Evolutionary conservation across 2,329 filamentous ascomycete genomes (phyloP).

Genomic region (Penicillium thymicola): DNA sequence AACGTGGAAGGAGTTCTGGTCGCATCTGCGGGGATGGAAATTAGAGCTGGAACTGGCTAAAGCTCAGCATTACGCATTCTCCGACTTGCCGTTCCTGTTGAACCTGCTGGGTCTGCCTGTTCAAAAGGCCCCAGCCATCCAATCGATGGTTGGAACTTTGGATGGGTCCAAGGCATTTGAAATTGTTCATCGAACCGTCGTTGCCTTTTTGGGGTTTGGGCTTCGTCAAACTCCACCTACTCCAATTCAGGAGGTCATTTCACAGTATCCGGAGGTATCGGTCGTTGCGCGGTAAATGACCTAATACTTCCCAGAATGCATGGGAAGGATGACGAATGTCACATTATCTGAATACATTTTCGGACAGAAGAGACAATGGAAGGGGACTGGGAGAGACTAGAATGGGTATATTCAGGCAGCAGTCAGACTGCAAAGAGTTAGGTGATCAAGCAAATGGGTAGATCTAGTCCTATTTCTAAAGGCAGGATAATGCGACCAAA

Average conservation of each 20-base stretch:
- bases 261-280: neutral
- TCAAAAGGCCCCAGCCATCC: neutral
- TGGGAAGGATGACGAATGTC: neutral
- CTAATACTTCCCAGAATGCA: neutral
- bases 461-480: too few species aligned
- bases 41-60: conserved; percentile 15
- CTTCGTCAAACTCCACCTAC: neutral
- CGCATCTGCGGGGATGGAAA: conserved; percentile 14
- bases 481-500: too few species aligned
- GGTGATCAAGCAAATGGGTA: too few species aligned
- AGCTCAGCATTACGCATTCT: conserved; percentile 17
- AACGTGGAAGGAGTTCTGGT: conserved; percentile 13
- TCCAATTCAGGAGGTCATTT: neutral
- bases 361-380: neutral
- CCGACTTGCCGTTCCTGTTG: conserved; percentile 25
- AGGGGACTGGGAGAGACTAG: neutral
- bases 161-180: neutral
- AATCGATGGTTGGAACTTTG: neutral
- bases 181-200: neutral
- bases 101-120: neutral
- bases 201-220: neutral
- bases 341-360: too few species aligned
- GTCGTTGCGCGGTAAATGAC: neutral
- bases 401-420: neutral
- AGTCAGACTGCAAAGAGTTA: neutral